Percentiles rank a stretch among this genome's conserved stretches.
phyloP scores from a whole-genome alignment of 1,139 yeast genomes.

The Tardiomyces blankii region DNA sequence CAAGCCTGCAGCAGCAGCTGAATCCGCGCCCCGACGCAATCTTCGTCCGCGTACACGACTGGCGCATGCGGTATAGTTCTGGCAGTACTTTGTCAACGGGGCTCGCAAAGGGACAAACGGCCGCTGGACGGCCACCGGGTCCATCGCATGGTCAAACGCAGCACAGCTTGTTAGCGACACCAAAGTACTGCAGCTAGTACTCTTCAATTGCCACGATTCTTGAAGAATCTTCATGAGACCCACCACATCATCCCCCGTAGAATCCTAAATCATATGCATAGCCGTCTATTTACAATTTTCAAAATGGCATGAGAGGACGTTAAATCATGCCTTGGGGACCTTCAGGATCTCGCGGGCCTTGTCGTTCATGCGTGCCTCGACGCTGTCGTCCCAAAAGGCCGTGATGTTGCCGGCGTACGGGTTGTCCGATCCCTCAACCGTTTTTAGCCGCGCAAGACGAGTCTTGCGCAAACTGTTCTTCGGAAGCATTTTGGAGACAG shows the following conservation, averaged over 20 bases:
- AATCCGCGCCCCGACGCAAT: neutral
- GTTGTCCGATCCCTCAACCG: constrained; percentile 79
- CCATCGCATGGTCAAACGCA: too few relatives aligned
- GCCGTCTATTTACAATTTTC: neutral
- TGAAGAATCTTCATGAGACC: too few relatives aligned
- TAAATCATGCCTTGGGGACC: neutral
- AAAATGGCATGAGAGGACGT: neutral
- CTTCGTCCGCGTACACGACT: neutral
- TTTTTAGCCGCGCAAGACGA: constrained; percentile 74
- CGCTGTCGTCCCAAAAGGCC: constrained; percentile 72
- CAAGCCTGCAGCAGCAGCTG: neutral
- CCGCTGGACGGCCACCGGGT: too few relatives aligned
- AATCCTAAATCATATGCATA: too few relatives aligned
- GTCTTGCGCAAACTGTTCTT: constrained; percentile 72
- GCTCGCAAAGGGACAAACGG: too few relatives aligned
- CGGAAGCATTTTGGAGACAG: constrained; percentile 95
- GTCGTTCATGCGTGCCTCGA: constrained; percentile 5
- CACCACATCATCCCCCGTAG: too few relatives aligned
- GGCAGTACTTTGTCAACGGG: too few relatives aligned
- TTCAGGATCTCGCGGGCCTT: neutral
- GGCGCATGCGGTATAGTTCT: neutral
- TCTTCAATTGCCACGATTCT: too few relatives aligned
- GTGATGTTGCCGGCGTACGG: constrained; percentile 76
- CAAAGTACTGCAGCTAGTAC: too few relatives aligned
- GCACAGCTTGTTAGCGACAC: too few relatives aligned